Evolutionary conservation across 345 rosid species (phyloP), one percentile per base, ranked within the genome.

Genomic region (Excoecaria agallocha): DNA sequence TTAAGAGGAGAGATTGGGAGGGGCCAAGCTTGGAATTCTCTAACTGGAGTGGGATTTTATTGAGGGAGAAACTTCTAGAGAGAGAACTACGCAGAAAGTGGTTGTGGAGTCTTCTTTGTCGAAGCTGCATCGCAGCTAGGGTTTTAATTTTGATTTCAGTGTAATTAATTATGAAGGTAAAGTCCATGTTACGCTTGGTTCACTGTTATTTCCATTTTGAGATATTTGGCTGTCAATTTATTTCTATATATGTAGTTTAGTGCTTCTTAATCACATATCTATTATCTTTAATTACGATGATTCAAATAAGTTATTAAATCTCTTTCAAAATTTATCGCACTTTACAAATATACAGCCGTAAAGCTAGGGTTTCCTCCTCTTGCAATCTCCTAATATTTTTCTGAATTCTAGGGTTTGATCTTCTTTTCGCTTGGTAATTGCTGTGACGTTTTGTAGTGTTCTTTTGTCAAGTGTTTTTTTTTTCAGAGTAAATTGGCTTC

Each of bases 371-470:
- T 82, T 86, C 49, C 15, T 45, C 17, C 2, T 38, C 39, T 50
- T 69, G n/a, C 30, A 30, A 30, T 72, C 63, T 55, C 66, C 49
- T 2, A 46, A 12, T 51, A 6, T 24, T 58, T 19, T 74, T 74
- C 52, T 62, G 20, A 22, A 60, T 69, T 75, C 72, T 83, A 78
- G 85, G 82, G 78, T 86, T 82, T 38, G 78, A 68, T 85, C 82
- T 72, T 73, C 68, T 66, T 55, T 63, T 24, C 54, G 12, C 4
- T 3, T 68, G 41, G 30, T 60, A 35, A 52, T 69, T 60, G 13
- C 73, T 66, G 37, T 66, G 51, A 16, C 48, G 37, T 16, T 50
- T 5, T 46, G 3, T 30, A 19, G 57, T 49, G 37, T 74, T 63
- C 60, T 58, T 74, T 74, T 39, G 4, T 61, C 16, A 3, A 63